Conservation (phyloP, 2,329 filamentous ascomycete species). For the Sclerotinia nivalis region DNA sequence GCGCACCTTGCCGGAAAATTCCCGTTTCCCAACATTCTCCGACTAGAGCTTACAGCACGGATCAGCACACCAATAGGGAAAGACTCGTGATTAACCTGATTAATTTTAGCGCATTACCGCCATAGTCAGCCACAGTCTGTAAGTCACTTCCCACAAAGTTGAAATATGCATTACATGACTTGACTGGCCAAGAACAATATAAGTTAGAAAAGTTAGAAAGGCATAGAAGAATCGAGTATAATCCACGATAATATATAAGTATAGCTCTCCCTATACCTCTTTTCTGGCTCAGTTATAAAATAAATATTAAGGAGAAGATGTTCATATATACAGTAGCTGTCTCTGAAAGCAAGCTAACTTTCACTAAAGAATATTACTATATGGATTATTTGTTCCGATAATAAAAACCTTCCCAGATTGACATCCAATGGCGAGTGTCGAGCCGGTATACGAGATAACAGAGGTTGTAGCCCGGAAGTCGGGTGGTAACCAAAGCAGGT, state of each 20-base stretch:
- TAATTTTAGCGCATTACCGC: not conserved
- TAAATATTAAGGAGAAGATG: constrained; percentile 1
- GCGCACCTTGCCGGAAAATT: not conserved
- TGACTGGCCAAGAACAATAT: no score
- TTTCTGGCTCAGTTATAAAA: not conserved
- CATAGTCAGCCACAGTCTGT: no score
- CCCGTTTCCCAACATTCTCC: not conserved
- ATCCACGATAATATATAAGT: constrained; percentile 6
- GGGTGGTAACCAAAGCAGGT: constrained; percentile 32
- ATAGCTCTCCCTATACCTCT: not conserved
- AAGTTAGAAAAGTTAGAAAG: constrained; percentile 5
- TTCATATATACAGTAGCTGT: not conserved
- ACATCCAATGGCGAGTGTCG: constrained; percentile 29
- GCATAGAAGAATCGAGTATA: not conserved
- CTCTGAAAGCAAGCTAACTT: constrained; percentile 5
- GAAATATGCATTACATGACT: no score
- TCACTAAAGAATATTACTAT: not conserved
- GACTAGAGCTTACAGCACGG: not conserved
- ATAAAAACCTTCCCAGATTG: constrained; percentile 30
- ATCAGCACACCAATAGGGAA: not conserved
- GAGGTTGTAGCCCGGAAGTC: constrained; percentile 24
- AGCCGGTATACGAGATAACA: constrained; percentile 27
- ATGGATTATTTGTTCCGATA: constrained; percentile 23
- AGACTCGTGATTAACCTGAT: not conserved
- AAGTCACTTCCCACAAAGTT: not conserved